phyloP scores from a whole-genome alignment of 2,329 filamentous ascomycete species.

The Penicillium sp. region DNA sequence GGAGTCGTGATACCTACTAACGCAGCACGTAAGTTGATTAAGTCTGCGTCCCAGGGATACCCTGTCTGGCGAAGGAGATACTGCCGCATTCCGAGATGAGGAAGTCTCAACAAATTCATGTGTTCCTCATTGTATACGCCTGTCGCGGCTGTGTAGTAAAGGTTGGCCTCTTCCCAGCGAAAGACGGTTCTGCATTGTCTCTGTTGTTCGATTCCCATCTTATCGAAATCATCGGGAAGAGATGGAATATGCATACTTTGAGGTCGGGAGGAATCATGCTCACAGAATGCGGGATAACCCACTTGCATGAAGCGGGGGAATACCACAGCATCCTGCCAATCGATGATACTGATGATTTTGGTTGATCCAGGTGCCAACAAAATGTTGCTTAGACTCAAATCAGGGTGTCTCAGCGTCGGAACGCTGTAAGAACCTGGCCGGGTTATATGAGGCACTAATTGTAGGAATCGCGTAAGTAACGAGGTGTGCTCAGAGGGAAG shows the following conservation, averaged over 20 bases:
- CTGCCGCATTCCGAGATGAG: constrained; percentile 20
- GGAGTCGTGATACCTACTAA: constrained; percentile 20
- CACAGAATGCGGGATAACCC: constrained; percentile 23
- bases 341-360: constrained; percentile 22
- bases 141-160: constrained; percentile 26
- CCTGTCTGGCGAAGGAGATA: constrained; percentile 23
- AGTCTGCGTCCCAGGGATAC: constrained; percentile 24
- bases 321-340: constrained; percentile 24
- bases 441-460: constrained; percentile 18
- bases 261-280: constrained; percentile 19
- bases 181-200: constrained; percentile 14
- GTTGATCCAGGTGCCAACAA: constrained; percentile 19
- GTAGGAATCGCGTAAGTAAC: constrained; percentile 21
- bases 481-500: constrained; percentile 18
- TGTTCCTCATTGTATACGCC: constrained; percentile 19
- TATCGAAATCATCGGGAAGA: constrained; percentile 21
- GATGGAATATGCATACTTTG: constrained; percentile 21
- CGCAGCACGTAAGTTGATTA: constrained; percentile 23
- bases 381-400: constrained; percentile 24
- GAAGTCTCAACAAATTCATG: constrained; percentile 17
- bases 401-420: constrained; percentile 22
- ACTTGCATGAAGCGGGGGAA: constrained; percentile 22
- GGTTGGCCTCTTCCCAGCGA: constrained; percentile 16
- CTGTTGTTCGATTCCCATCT: constrained; percentile 18
- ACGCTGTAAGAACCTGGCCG: constrained; percentile 8